Conservation (phyloP, 139 green algal species). For the Choricystis sp. region DNA sequence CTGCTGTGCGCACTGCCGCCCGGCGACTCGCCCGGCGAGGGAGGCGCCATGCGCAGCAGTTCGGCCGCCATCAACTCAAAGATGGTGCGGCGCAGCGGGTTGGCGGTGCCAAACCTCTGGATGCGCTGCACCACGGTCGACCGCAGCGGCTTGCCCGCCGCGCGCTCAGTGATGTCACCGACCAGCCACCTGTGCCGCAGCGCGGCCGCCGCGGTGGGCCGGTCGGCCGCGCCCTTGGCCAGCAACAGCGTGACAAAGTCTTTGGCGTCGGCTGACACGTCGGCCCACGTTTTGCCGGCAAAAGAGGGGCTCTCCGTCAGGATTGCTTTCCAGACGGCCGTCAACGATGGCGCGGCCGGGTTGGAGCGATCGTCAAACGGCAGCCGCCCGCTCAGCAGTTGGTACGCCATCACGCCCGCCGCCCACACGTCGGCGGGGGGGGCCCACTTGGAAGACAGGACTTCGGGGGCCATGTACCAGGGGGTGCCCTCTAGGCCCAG, state of each 20-base stretch:
- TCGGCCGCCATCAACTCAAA: constrained; percentile 81
- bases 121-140: constrained; percentile 66
- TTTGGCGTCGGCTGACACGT: constrained; percentile 52
- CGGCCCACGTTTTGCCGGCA: constrained; percentile 28
- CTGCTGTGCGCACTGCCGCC: not conserved
- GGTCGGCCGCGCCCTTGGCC: constrained; percentile 47
- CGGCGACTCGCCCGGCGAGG: not conserved
- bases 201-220: constrained; percentile 48
- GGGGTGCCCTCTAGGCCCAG: constrained; percentile 81
- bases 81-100: constrained; percentile 57
- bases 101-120: constrained; percentile 51
- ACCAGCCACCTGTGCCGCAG: constrained; percentile 64
- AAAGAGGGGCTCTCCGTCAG: constrained; percentile 12
- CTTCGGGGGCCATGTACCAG: constrained; percentile 72
- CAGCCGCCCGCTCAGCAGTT: constrained; percentile 64
- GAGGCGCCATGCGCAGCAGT: constrained; percentile 32
- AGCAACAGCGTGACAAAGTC: constrained; percentile 68
- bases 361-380: constrained; percentile 73
- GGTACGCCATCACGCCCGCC: constrained; percentile 74
- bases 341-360: constrained; percentile 44
- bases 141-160: constrained; percentile 26
- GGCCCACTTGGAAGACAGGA: constrained; percentile 44
- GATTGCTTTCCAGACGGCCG: constrained; percentile 39
- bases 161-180: constrained; percentile 8
- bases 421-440: constrained; percentile 68